Evolutionary conservation across 768 basidiomycete genomes (phyloP), one percentile per base, ranked within the genome.

Genomic region (Boletus eberwhitei): DNA sequence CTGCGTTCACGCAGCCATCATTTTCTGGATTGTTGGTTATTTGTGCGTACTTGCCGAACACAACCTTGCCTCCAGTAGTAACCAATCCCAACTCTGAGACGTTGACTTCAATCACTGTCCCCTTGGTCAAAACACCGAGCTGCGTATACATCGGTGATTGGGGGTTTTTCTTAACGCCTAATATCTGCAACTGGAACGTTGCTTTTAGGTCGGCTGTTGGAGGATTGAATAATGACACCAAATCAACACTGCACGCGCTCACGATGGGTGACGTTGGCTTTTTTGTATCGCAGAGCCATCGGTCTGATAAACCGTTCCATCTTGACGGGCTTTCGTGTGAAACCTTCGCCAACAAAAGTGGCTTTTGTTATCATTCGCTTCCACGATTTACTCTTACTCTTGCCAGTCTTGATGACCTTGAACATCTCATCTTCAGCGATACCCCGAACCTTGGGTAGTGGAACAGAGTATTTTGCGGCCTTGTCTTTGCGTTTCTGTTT

Each of bases 381-480:
- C 97, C 97, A 99, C 17, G 90, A 82, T 74, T 98, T 99, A 66
- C 83, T 86, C 75, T 93, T 97, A 68, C 82, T 89, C 78, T 98
- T 98, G 52, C 97, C 97, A 1, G 96, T 94, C 79, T 93, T 92
- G 80, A 99, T 78, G 31, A 99, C 97, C 79, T 95, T 98, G 81
- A 99, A 99, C 90, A 94, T 97, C 79, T 99, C 97, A 65, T 98
- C 97, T 72, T 99, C 97, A 16, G 96, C 95, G 63, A 99, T 98
- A 19, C 97, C 97, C 55, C 96, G 78, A 49, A 99, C 97, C 75
- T 93, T 96, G 46, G 97, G 97, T 57, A 99, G 70, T 5, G 97
- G 97, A 2, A 99, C 97, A 17, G 94, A 85, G 74, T 92, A 99
- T 73, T 97, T 98, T 17, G 96, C 96, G 2, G 96, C 97, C 77